Conservation (phyloP, 768 basidiomycete genomes). For the Rhodocollybia butyracea region DNA sequence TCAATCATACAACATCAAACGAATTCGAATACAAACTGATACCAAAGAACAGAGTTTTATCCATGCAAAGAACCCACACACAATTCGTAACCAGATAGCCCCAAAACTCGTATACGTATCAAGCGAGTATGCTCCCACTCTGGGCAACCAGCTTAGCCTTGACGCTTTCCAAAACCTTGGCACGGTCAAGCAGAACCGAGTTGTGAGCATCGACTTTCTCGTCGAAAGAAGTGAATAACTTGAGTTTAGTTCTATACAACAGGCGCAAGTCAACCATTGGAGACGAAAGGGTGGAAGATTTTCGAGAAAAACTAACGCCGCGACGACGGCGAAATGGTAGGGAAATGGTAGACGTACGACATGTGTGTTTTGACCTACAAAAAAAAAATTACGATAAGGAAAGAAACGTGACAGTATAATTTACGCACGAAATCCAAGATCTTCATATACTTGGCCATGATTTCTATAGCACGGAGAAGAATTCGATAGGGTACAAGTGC, state of each 20-base stretch:
- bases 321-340: too few species aligned
- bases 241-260: slow-evolving; percentile 39
- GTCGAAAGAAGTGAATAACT: slow-evolving; percentile 43
- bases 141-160: slow-evolving; percentile 38
- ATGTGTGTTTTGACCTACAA: slow-evolving; percentile 48
- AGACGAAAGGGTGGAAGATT: too few species aligned
- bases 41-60: too few species aligned
- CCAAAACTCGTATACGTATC: too few species aligned
- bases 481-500: neutral
- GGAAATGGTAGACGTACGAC: slow-evolving; percentile 32
- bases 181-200: slow-evolving; percentile 35
- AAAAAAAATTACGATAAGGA: neutral
- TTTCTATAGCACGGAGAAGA: slow-evolving; percentile 28
- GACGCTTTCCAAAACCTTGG: slow-evolving; percentile 32
- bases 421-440: slow-evolving; percentile 48
- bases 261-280: neutral
- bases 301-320: too few species aligned
- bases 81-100: too few species aligned
- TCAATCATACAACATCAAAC: too few species aligned
- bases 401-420: neutral
- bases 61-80: too few species aligned
- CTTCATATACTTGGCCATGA: slow-evolving; percentile 37
- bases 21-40: too few species aligned
- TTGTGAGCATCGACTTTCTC: slow-evolving; percentile 38
- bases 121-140: slow-evolving; percentile 33